Evolutionary conservation across 345 rosid genomes (phyloP), one percentile per base, ranked within the genome.

Genomic region (Streptanthus diversifolius): DNA sequence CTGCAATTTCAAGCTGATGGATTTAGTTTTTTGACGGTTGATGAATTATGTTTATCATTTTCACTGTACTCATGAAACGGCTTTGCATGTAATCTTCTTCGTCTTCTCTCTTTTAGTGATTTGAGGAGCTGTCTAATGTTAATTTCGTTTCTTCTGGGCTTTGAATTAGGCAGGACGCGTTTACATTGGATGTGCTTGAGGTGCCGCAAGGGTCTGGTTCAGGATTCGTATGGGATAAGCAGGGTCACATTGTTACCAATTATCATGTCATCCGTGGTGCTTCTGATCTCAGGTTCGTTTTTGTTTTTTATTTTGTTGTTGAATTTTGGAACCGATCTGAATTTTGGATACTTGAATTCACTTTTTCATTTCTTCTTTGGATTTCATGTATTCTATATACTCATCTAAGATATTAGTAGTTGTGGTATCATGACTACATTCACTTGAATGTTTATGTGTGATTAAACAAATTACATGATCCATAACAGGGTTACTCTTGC

Each of bases 141-240:
- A 5, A 29, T 40, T 39, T 22, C n/a, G 37, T 33, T 57, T 61
- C 25, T 49, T 11, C 6, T 24, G 33, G 30, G n/a, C n/a, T n/a
- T n/a, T n/a, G 39, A 56, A 71, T 30, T 76, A 93, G 97, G 88
- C 97, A 91, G 81, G 98, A 93, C 68, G 97, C 87, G 10, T 93
- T 93, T 55, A 93, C 98, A 13, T 79, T 93, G 79, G 98, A 93
- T 40, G 90, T 93, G 35, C 80, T 93, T 80, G 97, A 93, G 86
- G 98, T 93, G 58, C 96, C 98, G 0, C 98, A 93, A 80, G 98
- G 97, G 2, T 91, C 97, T 21, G 97, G 98, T 18, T 93, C 98
- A 22, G 96, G 97, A 33, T 93, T 93, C 74, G 95, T 93, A 19
- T 93, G 97, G 97, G 97, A 93, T 74, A 85, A 76, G 64, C 66